Evolutionary conservation across 2,329 filamentous ascomycete species (phyloP), one percentile per base, ranked within the genome.

Genomic region (Aspergillus fructus): DNA sequence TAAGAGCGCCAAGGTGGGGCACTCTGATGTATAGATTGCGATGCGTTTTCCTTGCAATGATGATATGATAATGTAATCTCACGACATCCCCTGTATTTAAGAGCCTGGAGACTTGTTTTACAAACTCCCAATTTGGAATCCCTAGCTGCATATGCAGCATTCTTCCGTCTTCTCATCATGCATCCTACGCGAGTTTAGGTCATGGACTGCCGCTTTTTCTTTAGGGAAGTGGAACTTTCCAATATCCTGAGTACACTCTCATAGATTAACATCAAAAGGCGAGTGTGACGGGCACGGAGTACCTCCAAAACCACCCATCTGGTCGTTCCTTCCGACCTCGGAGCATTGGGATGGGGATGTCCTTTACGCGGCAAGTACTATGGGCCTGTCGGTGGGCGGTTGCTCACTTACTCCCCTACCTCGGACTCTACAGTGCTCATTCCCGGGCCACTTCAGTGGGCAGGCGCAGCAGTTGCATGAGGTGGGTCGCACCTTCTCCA

Each of bases 1-100:
- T 46, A 72, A 71, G 43, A 59, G 62, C 2, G 41, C 62, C n/a
- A 67, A 65, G 53, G 37, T 55, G 9, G 56, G 59, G 13, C 50
- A 58, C 15, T 43, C 53, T 30, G 41, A 30, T 17, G 34, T 55
- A 59, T 61, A 49, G 40, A 59, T 50, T 39, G 51, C 49, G 49
- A 58, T n/a, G 19, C 43, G 13, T 41, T 39, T 53, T 39, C 54
- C 17, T 40, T 54, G 56, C 34, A n/a, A 27, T 34, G 30, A 23
- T 53, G 27, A 34, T 48, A 30, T 33, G 24, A 52, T 30, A 37
- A 48, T 53, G 33, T 47, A 19, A 47, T 53, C 19, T 43, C 7
- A 50, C 21, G 24, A 33, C 24, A 33, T n/a, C 30, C 11, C 8
- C 17, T 15, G 13, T 40, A 42, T 15, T 30, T 33, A 42, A 6